Percentiles rank a stretch among this genome's conserved stretches.
Conservation (phyloP, 1,284 basidiomycete species). For the Pyrrhoderma lamaoense region DNA sequence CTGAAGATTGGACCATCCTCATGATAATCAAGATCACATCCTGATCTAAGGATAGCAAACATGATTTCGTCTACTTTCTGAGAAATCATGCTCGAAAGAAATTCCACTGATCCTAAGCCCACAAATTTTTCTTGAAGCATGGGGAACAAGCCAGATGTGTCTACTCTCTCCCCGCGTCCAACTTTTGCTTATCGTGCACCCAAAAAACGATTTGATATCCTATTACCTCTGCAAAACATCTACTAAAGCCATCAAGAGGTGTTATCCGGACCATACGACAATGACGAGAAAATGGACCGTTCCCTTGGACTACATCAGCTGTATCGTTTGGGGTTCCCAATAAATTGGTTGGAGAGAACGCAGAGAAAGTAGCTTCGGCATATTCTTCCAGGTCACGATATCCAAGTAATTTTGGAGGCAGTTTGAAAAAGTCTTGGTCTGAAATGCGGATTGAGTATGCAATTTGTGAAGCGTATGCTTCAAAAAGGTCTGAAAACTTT, state of each 20-base stretch:
- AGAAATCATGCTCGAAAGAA: conserved; percentile 35
- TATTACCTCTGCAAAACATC: conserved; percentile 68
- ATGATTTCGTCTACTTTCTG: conserved; percentile 49
- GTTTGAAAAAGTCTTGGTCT: conserved; percentile 48
- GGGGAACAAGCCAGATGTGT: conserved; percentile 14
- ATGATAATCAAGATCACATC: conserved; percentile 53
- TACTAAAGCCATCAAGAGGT: conserved; percentile 43
- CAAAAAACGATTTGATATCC: conserved; percentile 52
- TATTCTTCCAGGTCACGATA: conserved; percentile 55
- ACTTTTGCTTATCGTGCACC: conserved; percentile 6
- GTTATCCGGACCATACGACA: conserved; percentile 55
- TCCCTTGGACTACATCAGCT: conserved; percentile 32
- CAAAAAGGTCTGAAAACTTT: conserved; percentile 62
- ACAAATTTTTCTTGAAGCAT: conserved; percentile 32
- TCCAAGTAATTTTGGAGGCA: conserved; percentile 69
- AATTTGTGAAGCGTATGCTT: conserved; percentile 73
- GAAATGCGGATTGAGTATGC: conserved; percentile 54
- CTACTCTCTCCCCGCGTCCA: conserved; percentile 17
- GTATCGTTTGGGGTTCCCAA: conserved; percentile 30
- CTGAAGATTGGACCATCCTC: conserved; percentile 38
- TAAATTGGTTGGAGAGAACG: conserved; percentile 57
- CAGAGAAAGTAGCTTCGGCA: conserved; percentile 51
- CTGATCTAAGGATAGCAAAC: conserved; percentile 47
- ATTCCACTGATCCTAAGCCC: conserved; percentile 27
- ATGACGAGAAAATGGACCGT: conserved; percentile 49